Evolutionary conservation across 441 rosid genomes (phyloP).

Genomic region (Pelargonium australe): DNA sequence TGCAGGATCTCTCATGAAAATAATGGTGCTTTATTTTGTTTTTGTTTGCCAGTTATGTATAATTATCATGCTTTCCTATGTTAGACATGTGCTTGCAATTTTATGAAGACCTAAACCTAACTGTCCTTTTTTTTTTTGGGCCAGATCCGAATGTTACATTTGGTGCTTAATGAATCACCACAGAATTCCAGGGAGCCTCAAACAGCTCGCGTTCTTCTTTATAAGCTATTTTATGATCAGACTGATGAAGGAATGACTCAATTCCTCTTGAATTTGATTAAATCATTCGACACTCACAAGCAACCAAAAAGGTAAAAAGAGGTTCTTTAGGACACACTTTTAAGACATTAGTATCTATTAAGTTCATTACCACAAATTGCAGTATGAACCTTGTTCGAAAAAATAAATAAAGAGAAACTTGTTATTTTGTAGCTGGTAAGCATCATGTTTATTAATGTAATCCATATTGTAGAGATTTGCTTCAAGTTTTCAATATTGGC

Average conservation of each 20-base stretch:
- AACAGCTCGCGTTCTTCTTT: slow-evolving; percentile 87
- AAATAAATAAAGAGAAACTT: not conserved
- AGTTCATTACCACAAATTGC: not conserved
- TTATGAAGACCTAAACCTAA: not conserved
- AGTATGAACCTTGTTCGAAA: not conserved
- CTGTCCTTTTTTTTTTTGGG: slow-evolving; percentile 12
- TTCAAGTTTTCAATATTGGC: not conserved
- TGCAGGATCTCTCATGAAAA: slow-evolving; percentile 74
- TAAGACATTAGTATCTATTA: not conserved
- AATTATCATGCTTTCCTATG: not conserved
- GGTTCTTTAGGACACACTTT: not conserved
- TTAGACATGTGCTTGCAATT: not conserved
- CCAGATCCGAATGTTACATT: slow-evolving; percentile 74
- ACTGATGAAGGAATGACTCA: slow-evolving; percentile 95
- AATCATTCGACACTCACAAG: slow-evolving; percentile 68
- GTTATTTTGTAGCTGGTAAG: not conserved
- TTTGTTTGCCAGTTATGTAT: too few relatives aligned
- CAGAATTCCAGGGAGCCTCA: slow-evolving; percentile 84
- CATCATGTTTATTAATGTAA: not conserved
- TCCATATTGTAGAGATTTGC: not conserved
- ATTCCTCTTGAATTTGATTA: slow-evolving; percentile 75
- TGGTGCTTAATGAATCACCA: slow-evolving; percentile 65
- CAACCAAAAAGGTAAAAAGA: slow-evolving; percentile 70
- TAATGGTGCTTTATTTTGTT: slow-evolving; percentile 46
- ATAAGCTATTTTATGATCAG: slow-evolving; percentile 94